Conservation (phyloP, 139 green algal genomes). For the Tetratostichococcus sp. region DNA sequence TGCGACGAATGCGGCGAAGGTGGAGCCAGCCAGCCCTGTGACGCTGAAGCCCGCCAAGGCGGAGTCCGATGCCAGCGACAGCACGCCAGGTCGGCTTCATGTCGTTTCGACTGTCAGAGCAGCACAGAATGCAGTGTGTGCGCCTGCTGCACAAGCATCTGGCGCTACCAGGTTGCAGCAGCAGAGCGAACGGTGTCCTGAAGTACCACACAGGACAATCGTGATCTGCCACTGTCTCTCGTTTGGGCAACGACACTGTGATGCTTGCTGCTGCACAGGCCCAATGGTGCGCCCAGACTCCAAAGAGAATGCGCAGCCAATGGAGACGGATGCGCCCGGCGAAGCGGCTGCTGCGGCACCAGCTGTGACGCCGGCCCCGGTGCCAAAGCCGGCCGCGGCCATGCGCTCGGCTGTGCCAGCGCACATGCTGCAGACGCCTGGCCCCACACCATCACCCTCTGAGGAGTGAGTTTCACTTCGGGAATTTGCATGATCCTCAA, state of each 20-base stretch:
- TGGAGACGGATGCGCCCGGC: not conserved
- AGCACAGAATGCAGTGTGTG: too few relatives aligned
- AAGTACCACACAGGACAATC: too few relatives aligned
- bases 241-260: too few relatives aligned
- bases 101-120: too few relatives aligned
- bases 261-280: not conserved
- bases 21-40: not conserved
- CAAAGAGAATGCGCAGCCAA: not conserved
- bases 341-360: not conserved
- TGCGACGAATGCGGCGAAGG: not conserved
- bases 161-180: too few relatives aligned
- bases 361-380: not conserved
- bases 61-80: not conserved
- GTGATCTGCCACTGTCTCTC: too few relatives aligned
- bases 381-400: not conserved
- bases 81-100: not conserved
- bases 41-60: not conserved
- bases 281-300: not conserved
- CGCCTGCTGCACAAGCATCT: too few relatives aligned
- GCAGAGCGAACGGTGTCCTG: too few relatives aligned
- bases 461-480: constrained; percentile 20
- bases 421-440: not conserved
- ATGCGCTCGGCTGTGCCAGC: not conserved
- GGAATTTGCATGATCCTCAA: too few relatives aligned
- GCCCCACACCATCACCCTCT: constrained; percentile 26